phyloP scores from a whole-genome alignment of 805 yeast species.

The Kuraishia hungarica region DNA sequence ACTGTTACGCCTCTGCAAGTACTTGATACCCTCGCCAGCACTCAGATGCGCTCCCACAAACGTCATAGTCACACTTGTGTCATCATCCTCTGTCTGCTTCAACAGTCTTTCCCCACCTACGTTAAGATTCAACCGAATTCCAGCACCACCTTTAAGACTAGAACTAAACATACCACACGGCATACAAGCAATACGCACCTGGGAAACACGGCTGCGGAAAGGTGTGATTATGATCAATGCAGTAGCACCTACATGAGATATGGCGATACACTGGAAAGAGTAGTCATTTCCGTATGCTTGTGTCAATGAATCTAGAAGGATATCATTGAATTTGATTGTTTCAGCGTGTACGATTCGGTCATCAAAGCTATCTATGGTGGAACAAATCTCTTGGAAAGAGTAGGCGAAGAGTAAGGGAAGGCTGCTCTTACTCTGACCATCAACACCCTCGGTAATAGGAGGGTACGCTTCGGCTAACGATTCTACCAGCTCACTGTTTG shows the following conservation, averaged over 20 bases:
- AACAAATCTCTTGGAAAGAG: constrained; percentile 60
- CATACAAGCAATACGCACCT: constrained; percentile 21
- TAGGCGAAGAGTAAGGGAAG: constrained; percentile 43
- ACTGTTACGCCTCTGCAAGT: constrained; percentile 39
- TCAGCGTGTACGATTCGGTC: constrained; percentile 25
- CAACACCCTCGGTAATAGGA: no score
- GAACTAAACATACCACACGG: constrained; percentile 54
- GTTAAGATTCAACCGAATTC: constrained; percentile 37
- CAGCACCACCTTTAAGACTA: constrained; percentile 70
- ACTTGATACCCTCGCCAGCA: constrained; percentile 63
- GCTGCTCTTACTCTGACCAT: constrained; percentile 4
- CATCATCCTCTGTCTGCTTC: constrained; percentile 4
- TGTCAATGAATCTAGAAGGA: constrained; percentile 26
- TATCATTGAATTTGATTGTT: constrained; percentile 26
- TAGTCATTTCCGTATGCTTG: constrained; percentile 22
- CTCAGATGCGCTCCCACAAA: constrained; percentile 66
- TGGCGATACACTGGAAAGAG: constrained; percentile 32
- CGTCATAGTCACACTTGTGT: constrained; percentile 32
- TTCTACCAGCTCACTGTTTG: constrained; percentile 21
- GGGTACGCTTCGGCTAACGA: constrained; percentile 20
- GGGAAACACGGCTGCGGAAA: constrained; percentile 18
- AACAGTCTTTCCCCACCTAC: constrained; percentile 4
- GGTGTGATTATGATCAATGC: constrained; percentile 45
- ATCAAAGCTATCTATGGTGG: constrained; percentile 46
- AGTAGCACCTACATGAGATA: constrained; percentile 46